A percentile compares a stretch with the other conserved stretches of the same genome.
Conservation (phyloP, 306 rosid genomes). For the Lathyrus aphaca region DNA sequence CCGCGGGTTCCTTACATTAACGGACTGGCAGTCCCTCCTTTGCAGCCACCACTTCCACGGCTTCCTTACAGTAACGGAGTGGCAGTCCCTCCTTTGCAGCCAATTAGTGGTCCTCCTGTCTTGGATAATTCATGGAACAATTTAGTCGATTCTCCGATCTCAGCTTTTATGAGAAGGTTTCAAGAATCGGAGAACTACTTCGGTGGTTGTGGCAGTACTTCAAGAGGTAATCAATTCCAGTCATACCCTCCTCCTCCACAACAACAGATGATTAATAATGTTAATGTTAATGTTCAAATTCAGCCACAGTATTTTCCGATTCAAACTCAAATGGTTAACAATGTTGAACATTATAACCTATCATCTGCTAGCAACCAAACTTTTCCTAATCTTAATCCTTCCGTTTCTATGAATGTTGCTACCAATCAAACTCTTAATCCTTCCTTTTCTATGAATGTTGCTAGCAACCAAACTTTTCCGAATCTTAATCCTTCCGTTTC, state of each 20-base stretch:
- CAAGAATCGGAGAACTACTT: background rate
- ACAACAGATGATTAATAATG: no score
- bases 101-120: background rate
- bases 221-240: background rate
- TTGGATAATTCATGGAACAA: background rate
- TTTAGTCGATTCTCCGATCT: background rate
- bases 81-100: background rate
- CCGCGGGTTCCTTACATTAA: background rate
- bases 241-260: no score
- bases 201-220: background rate
- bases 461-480: background rate
- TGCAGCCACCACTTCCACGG: background rate
- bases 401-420: background rate
- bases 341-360: background rate
- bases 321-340: background rate
- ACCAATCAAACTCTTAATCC: background rate
- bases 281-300: background rate
- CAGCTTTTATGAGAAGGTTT: background rate
- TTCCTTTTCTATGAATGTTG: background rate
- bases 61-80: background rate
- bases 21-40: background rate
- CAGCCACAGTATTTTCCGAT: no score
- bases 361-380: no score
- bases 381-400: background rate
- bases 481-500: background rate